A percentile compares a stretch with the other conserved stretches of the same genome.
These are phyloP conservation scores for Aspergillus awamori DNA, from an alignment of 2,329 filamentous ascomycete genomes.

Conservation along the genomic window DNA sequence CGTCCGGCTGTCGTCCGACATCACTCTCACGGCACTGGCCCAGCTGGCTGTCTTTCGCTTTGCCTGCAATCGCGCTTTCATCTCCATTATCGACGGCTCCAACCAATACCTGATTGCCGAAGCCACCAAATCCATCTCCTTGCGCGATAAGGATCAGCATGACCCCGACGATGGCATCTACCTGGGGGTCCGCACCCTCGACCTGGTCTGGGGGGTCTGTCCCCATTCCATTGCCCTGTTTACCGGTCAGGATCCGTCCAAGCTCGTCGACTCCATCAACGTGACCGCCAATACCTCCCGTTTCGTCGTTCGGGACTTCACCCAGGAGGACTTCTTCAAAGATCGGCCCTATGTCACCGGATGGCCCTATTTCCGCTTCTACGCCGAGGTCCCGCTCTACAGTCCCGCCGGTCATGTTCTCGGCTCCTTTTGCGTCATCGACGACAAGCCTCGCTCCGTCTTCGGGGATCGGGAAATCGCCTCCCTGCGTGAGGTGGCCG, in stretches of 20 bases:
- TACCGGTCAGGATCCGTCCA: slow-evolving; percentile 25
- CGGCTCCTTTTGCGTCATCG: slow-evolving; percentile 61
- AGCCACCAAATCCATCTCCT: slow-evolving; percentile 48
- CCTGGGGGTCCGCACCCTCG: slow-evolving; percentile 31
- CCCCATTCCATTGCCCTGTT: slow-evolving; percentile 29
- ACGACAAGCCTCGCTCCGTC: slow-evolving; percentile 54
- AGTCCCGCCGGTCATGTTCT: slow-evolving; percentile 57
- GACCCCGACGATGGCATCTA: slow-evolving; percentile 35
- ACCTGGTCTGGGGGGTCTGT: slow-evolving; percentile 22
- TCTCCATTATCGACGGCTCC: slow-evolving; percentile 56
- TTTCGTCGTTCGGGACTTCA: slow-evolving; percentile 40
- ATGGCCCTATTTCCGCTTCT: slow-evolving; percentile 48
- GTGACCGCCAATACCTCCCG: slow-evolving; percentile 34
- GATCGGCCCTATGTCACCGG: slow-evolving; percentile 35
- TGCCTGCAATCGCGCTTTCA: slow-evolving; percentile 48
- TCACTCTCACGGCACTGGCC: slow-evolving; percentile 53
- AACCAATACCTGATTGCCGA: slow-evolving; percentile 57
- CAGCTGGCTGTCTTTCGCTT: slow-evolving; percentile 53
- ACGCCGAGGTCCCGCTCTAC: slow-evolving; percentile 62
- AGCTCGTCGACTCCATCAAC: slow-evolving; percentile 24
- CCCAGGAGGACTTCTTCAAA: slow-evolving; percentile 38
- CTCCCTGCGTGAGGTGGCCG: slow-evolving; percentile 60
- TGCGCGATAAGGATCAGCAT: slow-evolving; percentile 36
- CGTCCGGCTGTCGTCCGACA: slow-evolving; percentile 29
- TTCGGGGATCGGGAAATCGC: slow-evolving; percentile 38